Base-by-base conservation (phyloP, 2,329 filamentous ascomycete species). In the Cadophora malorum region DNA sequence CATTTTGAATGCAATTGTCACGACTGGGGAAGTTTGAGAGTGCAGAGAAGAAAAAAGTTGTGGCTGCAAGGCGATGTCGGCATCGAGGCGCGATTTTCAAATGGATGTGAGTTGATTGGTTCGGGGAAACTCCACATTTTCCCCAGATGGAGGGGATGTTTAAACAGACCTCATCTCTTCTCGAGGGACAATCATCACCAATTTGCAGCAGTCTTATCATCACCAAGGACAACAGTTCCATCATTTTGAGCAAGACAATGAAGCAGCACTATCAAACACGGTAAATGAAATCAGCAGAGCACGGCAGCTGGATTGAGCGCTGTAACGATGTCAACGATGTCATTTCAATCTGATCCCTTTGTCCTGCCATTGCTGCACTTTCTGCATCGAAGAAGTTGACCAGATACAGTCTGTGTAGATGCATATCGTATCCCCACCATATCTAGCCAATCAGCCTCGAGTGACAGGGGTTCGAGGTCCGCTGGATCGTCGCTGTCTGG, bases 1-100 rank as follows among this genome's bases (percentile, higher is more conserved):
- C 76, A 78, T 78, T 59, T 62, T 73, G 69, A 69, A 53, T 64
- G 50, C 25, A 14, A 31, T 64, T 61, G 38, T 38, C 14, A 33
- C 14, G 3, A 21, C 19, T 41, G 45, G 16, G 28, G 61, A 55
- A 25, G 41, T 47, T 55, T 23, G 25, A 52, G 23, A 50, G 62
- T 52, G 53, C 21, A 53, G 21, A 19, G 41, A 23, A 25, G 28
- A 35, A 41, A 38, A 33, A 53, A 41, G 21, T 52, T 31, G 31
- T 16, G 21, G 25, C 9, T 49, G 47, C 10, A 53, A 41, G n/a
- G 31, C 56, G 56, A 59, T 59, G 33, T 41, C 56, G 56, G 56
- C 56, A 16, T 41, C 23, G 6, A 25, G 31, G 12, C 21, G 56
- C 28, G 35, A 38, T 59, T 59, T 59, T 59, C 56, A 41, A 59